phyloP scores from a whole-genome alignment of 257 asterid genomes.

The Verbascum thapsus region DNA sequence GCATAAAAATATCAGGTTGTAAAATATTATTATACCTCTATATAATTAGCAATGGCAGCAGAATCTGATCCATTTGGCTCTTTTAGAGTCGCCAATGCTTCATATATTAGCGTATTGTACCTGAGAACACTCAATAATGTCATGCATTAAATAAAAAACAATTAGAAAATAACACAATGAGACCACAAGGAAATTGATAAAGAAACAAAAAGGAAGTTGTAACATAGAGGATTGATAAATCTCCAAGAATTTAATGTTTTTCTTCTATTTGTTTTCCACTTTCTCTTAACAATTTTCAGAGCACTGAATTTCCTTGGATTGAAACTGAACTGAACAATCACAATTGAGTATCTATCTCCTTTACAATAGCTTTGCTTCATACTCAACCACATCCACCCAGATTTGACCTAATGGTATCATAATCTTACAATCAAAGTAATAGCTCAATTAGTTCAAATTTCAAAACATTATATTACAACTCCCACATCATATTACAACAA shows the following conservation, averaged over 20 bases:
- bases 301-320: background rate
- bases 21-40: conserved; percentile 58
- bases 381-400: no score
- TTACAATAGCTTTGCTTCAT: no score
- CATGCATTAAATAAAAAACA: conserved; percentile 17
- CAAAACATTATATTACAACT: no score
- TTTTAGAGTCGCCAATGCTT: conserved; percentile 68
- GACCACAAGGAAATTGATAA: conserved; percentile 5
- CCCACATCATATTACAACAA: no score
- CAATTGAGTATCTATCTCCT: background rate
- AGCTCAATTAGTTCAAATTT: no score
- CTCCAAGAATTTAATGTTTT: background rate
- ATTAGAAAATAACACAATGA: background rate
- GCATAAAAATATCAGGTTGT: conserved; percentile 8
- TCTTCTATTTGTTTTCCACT: conserved; percentile 11
- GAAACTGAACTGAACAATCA: background rate
- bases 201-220: background rate
- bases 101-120: conserved; percentile 71
- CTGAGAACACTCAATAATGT: conserved; percentile 39
- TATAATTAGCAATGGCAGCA: conserved; percentile 58
- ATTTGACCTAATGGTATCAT: no score
- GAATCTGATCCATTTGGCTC: conserved; percentile 76
- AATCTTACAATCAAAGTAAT: no score
- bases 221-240: background rate
- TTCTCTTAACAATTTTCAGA: background rate